phyloP scores from a whole-genome alignment of 345 rosid species.

The Euclidium syriacum region DNA sequence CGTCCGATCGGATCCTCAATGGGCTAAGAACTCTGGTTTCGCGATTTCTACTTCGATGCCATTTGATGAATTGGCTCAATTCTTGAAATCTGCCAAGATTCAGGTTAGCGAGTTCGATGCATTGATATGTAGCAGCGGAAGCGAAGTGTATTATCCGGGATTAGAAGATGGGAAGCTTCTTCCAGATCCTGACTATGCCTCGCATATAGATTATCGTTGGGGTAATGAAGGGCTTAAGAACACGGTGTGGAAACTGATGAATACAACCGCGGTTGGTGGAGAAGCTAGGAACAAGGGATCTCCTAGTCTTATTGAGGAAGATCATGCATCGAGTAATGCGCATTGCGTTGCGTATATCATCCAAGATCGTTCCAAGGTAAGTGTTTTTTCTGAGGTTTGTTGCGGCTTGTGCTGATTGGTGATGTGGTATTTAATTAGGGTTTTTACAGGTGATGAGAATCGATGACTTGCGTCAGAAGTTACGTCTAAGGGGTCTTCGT shows the following conservation, averaged over 20 bases:
- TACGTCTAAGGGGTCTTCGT: constrained; percentile 90
- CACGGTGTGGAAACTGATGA: constrained; percentile 89
- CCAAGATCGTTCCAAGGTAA: constrained; percentile 64
- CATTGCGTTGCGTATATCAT: constrained; percentile 71
- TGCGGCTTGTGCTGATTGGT: not conserved
- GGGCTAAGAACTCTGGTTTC: constrained; percentile 61
- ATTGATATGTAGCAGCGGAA: constrained; percentile 86
- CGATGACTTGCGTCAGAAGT: constrained; percentile 90
- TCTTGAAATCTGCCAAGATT: constrained; percentile 61
- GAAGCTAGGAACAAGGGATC: constrained; percentile 35
- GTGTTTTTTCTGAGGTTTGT: not conserved
- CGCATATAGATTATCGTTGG: constrained; percentile 92
- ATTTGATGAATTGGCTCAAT: constrained; percentile 47
- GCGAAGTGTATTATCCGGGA: constrained; percentile 88
- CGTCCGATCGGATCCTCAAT: constrained; percentile 50
- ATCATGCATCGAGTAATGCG: constrained; percentile 52
- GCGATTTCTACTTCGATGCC: constrained; percentile 87
- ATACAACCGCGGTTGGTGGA: constrained; percentile 41
- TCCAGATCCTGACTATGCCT: constrained; percentile 80
- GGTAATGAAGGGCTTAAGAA: constrained; percentile 80
- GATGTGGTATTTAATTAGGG: not conserved
- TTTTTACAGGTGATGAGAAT: constrained; percentile 56
- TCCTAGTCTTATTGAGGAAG: constrained; percentile 52
- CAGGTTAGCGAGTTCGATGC: constrained; percentile 78
- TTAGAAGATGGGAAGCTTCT: constrained; percentile 61